A percentile compares a stretch with the other conserved stretches of the same genome.
Evolutionary conservation across 257 asterid species (phyloP).

Genomic region (Osmanthus fragrans): DNA sequence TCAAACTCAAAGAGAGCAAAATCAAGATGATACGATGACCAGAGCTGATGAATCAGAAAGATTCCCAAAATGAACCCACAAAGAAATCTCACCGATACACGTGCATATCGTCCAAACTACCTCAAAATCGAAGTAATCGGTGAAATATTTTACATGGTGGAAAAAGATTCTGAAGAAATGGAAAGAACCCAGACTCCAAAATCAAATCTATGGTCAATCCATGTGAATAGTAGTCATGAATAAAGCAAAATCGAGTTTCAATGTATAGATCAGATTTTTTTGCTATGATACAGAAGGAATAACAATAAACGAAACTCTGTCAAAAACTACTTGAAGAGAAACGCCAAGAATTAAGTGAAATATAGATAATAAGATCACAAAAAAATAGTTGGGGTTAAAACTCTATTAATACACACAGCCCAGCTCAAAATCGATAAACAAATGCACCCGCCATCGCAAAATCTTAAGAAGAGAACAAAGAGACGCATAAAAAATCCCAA

Average conservation of each 20-base stretch:
- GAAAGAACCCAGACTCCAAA: constrained; percentile 36
- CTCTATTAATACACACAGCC: constrained; percentile 1
- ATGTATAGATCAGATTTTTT: constrained; percentile 41
- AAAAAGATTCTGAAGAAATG: constrained; percentile 13
- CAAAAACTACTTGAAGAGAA: constrained; percentile 22
- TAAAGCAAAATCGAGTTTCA: constrained; percentile 23
- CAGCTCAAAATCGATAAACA: constrained; percentile 18
- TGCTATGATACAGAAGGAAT: constrained; percentile 17
- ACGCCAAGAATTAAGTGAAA: constrained; percentile 1
- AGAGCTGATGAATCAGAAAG: constrained; percentile 25
- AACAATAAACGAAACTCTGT: constrained; percentile 24
- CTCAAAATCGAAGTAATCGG: constrained; percentile 29
- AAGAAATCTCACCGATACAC: constrained; percentile 10
- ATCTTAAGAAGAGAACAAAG: background rate
- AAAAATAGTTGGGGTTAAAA: constrained; percentile 19
- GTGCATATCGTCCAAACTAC: background rate
- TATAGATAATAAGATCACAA: constrained; percentile 51
- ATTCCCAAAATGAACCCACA: constrained; percentile 20
- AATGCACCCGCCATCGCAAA: constrained; percentile 2
- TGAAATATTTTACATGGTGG: background rate
- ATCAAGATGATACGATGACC: constrained; percentile 16
- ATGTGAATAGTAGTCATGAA: constrained; percentile 43
- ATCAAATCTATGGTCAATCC: constrained; percentile 36
- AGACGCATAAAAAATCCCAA: constrained; percentile 3
- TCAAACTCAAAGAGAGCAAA: constrained; percentile 35